Evolutionary conservation across 495 filamentous ascomycete species (phyloP), one percentile per base, ranked within the genome.

Genomic region (Copromyces sp.): DNA sequence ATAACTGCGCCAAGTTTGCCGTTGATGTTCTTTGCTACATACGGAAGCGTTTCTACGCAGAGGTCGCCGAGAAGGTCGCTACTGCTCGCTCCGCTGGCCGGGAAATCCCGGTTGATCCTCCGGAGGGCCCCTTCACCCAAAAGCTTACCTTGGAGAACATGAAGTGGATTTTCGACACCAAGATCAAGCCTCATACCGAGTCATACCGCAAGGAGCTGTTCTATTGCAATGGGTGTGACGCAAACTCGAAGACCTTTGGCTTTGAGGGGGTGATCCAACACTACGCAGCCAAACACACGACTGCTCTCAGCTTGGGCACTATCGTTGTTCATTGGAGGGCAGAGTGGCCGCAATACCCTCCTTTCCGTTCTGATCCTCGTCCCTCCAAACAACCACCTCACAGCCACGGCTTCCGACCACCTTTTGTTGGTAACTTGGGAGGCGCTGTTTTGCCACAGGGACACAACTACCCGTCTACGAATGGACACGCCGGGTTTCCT

Each of bases 191-290:
- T 7, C 75, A 86, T 38, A 92, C 90, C 0, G 89, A 91, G 71
- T 73, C 80, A 17, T 85, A 85, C 72, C 80, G 83, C 71, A 91
- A 89, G 75, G 91, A 94, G 73, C 78, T 93, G 14, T 94, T 95
- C 78, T 87, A 90, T 71, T 95, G 92, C 79, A 90, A 88, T 77
- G 86, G 83, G 29, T 93, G 91, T 75, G 87, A 89, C 61, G 82
- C 82, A 29, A 87, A 86, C 73, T 79, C 79, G 73, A 90, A 90
- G 75, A 85, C 85, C 24, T 94, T 91, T 75, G 89, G 88, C 4
- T 91, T 95, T 75, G 91, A 94, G 79, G 89, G 89, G 9, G 87
- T 93, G 3, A 88, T 94, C 53, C 91, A 94, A 73, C 92, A 95
- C 79, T 94, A 89, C 78, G 90, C 90, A 20, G 90, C 91, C 17